Evolutionary conservation across 1,139 yeast species (phyloP).

Genomic region (Yamadazyma sp.): DNA sequence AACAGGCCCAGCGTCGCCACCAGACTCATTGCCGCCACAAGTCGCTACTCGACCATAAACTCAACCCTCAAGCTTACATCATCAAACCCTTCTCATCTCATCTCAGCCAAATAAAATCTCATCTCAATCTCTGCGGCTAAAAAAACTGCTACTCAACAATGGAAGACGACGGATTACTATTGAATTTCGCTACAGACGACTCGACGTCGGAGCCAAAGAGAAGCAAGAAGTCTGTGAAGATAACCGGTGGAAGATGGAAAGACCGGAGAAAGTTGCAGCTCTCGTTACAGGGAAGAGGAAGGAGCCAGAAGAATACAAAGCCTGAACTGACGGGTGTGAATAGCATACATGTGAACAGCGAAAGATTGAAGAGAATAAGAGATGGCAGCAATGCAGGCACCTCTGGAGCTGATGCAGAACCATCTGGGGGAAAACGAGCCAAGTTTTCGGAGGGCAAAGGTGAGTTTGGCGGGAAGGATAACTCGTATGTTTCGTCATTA

Average conservation of each 20-base stretch:
- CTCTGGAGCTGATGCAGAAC: not conserved
- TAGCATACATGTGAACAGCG: conserved; percentile 28
- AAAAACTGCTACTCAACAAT: conserved; percentile 4
- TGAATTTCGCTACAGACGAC: conserved; percentile 57
- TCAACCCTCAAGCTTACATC: not conserved
- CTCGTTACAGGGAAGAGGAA: conserved; percentile 46
- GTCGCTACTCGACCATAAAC: not conserved
- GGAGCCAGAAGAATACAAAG: conserved; percentile 29
- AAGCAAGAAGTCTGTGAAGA: conserved; percentile 28
- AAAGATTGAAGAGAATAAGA: conserved; percentile 17
- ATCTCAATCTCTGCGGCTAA: conserved; percentile 11
- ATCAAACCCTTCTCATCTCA: not conserved
- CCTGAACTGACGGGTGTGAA: conserved; percentile 37
- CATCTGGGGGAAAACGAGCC: conserved; percentile 12
- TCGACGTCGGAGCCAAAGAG: conserved; percentile 16
- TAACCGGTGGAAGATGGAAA: conserved; percentile 76
- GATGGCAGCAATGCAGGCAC: not conserved
- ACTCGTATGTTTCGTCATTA: conserved; percentile 77
- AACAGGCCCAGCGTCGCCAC: no score
- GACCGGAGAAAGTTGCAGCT: conserved; percentile 67
- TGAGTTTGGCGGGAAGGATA: conserved; percentile 50
- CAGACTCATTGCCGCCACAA: no score
- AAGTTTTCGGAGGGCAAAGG: conserved; percentile 43
- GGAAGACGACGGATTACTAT: conserved; percentile 63
- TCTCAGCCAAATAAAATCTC: conserved; percentile 6